A percentile compares a stretch with the other conserved stretches of the same genome.
These are phyloP conservation scores for Solanum bukasovii DNA, from an alignment of 257 asterid species.

Conservation along the genomic window DNA sequence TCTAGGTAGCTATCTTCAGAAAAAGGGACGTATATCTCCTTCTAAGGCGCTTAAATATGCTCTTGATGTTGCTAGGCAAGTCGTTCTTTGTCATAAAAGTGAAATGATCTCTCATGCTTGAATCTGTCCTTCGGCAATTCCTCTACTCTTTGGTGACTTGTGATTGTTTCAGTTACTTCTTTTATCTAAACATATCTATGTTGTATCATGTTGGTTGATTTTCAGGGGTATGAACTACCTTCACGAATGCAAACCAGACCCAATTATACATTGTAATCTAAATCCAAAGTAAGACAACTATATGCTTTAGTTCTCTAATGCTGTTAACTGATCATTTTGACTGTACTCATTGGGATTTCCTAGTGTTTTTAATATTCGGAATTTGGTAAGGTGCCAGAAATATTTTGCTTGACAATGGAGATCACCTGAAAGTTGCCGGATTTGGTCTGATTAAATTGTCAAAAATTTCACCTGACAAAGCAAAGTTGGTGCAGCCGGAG, in stretches of 20 bases:
- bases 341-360: constrained; percentile 1
- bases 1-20: constrained; percentile 67
- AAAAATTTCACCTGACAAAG: constrained; percentile 62
- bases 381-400: constrained; percentile 98
- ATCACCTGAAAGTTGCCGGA: constrained; percentile 92
- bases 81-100: constrained; percentile 1
- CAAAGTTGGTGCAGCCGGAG: constrained; percentile 61
- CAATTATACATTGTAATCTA: constrained; percentile 84
- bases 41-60: constrained; percentile 78
- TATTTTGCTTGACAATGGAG: constrained; percentile 96
- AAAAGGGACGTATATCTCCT: constrained; percentile 81
- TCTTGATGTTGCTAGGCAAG: constrained; percentile 87
- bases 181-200: neutral
- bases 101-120: neutral
- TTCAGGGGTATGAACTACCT: constrained; percentile 96
- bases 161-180: neutral
- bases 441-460: constrained; percentile 66
- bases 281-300: constrained; percentile 91
- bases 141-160: neutral
- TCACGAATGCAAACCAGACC: constrained; percentile 95
- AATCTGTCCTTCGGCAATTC: neutral
- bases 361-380: constrained; percentile 47
- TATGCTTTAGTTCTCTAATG: constrained; percentile 24
- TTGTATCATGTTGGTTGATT: neutral
- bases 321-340: neutral